Evolutionary conservation across 495 filamentous ascomycete genomes (phyloP), one percentile per base, ranked within the genome.

Genomic region (Neurospora intermedia): DNA sequence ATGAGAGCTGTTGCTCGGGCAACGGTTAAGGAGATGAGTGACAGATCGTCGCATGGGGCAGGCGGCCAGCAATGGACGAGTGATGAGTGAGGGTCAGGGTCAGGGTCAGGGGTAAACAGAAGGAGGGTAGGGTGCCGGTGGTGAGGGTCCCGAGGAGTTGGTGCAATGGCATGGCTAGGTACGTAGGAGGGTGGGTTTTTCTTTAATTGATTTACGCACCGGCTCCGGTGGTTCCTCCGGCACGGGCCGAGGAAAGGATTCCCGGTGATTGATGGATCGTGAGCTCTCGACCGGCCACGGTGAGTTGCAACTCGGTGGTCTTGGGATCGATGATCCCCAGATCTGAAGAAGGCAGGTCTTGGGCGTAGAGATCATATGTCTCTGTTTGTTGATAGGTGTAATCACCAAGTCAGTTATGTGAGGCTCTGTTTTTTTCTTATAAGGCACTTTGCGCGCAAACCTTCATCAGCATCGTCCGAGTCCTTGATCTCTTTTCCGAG

Each of bases 191-290:
- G 54, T 31, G 54, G 48, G 27, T 35, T 62, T 62, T 18, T 62
- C 0, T 40, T 40, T 9, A 0, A 9, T 7, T 62, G 23, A 10
- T 45, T 27, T 31, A 80, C 85, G 74, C 81, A 94, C 92, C 92
- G 79, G 94, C 94, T 72, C 96, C 96, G 5, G 96, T 99, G 2
- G 96, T 99, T 1, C 96, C 96, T 20, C 89, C 90, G 27, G 88
- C 86, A 18, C 93, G 89, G 73, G 90, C 88, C 8, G 93, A 96
- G 3, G 89, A 88, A 10, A 99, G 86, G 13, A 98, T 81, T 4
- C 88, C 88, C 10, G 95, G 96, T 1, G 93, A 97, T 80, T 99
- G 96, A 73, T 90, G 88, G 77, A 98, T 92, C 15, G 86, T 88
- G 69, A 96, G 87, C 76, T 96, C 92, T 72, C 85, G 85, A 62